A percentile compares a stretch with the other conserved stretches of the same genome.
These are phyloP conservation scores for Tuber umbilicatum DNA, from an alignment of 495 filamentous ascomycete genomes.

Conservation along the genomic window DNA sequence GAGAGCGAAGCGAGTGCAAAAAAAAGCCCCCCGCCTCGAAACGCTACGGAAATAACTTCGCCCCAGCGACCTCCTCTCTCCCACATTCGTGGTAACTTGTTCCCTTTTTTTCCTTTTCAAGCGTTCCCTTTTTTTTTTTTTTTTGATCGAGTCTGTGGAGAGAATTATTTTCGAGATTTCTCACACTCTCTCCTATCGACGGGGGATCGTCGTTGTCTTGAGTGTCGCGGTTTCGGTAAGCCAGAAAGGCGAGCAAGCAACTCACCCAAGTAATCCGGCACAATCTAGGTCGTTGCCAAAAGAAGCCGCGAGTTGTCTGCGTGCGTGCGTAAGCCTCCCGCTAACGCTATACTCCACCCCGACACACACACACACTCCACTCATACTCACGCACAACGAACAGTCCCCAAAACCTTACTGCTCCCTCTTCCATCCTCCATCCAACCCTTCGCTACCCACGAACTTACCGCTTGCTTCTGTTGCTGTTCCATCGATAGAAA, in stretches of 20 bases:
- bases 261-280: background rate
- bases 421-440: conserved; percentile 1
- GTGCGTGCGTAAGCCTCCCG: conserved; percentile 5
- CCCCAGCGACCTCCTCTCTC: background rate
- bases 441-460: conserved; percentile 7
- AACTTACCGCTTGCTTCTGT: background rate
- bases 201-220: background rate
- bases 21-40: conserved; percentile 1
- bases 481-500: conserved; percentile 12
- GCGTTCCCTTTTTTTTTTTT: background rate
- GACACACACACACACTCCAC: background rate
- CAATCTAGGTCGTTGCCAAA: background rate
- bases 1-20: background rate
- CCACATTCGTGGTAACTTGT: background rate
- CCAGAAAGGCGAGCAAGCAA: conserved; percentile 1
- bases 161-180: background rate
- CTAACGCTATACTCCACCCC: conserved; percentile 7
- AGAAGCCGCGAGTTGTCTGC: conserved; percentile 4
- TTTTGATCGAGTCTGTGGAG: background rate
- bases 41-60: background rate
- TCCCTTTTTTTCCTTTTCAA: conserved; percentile 1
- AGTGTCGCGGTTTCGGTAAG: background rate
- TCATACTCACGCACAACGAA: background rate
- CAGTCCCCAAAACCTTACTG: conserved; percentile 1
- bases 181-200: background rate